A percentile compares a stretch with the other conserved stretches of the same genome.
Evolutionary conservation across 371 early-diverging fungal species (phyloP).

Genomic region (Smittium mucronatum): DNA sequence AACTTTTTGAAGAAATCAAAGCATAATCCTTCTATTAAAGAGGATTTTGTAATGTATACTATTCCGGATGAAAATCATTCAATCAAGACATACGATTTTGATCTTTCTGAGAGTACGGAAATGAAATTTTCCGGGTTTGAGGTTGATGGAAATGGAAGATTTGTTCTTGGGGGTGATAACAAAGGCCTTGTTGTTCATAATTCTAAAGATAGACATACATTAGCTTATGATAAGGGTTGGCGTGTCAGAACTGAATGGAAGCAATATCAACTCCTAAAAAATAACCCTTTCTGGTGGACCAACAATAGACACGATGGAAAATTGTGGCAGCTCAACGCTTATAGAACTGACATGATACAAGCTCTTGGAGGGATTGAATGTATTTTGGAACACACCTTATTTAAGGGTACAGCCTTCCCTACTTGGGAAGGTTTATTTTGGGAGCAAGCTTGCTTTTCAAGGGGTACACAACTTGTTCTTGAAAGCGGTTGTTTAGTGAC

Average conservation of each 20-base stretch:
- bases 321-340: constrained; percentile 92
- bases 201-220: constrained; percentile 86
- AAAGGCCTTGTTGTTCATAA: constrained; percentile 12
- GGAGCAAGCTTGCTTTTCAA: constrained; percentile 55
- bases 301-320: constrained; percentile 86
- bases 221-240: constrained; percentile 99
- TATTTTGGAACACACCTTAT: constrained; percentile 95
- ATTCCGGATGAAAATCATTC: neutral
- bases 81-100: neutral
- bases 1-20: neutral
- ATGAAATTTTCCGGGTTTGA: constrained; percentile 12
- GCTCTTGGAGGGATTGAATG: constrained; percentile 97
- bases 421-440: constrained; percentile 99
- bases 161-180: constrained; percentile 7
- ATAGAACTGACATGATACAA: constrained; percentile 97
- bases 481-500: constrained; percentile 17
- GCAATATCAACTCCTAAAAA: constrained; percentile 89
- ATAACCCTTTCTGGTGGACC: constrained; percentile 96
- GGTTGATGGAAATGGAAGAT: constrained; percentile 14
- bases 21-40: neutral
- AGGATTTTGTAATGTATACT: neutral
- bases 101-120: neutral
- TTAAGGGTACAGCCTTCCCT: constrained; percentile 93
- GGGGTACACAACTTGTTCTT: constrained; percentile 27
- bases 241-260: constrained; percentile 94